Conservation (phyloP, 495 filamentous ascomycete species). For the Penicillium flavigenum region DNA sequence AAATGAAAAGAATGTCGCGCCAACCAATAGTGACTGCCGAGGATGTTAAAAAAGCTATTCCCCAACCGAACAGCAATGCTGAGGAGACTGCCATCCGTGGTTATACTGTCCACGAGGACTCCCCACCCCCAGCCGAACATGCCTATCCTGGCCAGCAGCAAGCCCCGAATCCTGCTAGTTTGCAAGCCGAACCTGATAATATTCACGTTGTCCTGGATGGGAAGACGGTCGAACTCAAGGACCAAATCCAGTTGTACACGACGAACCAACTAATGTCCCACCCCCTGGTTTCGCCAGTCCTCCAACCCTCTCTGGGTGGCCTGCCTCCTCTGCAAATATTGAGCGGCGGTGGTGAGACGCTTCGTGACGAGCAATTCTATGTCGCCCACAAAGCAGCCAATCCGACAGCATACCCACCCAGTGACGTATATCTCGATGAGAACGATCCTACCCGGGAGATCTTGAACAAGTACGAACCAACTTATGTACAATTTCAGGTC, state of each 20-base stretch:
- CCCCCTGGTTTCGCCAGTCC: conserved; percentile 82
- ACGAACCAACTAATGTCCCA: conserved; percentile 84
- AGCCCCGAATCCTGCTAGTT: conserved; percentile 20
- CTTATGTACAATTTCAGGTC: conserved; percentile 92
- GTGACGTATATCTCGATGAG: conserved; percentile 63
- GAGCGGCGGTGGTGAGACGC: conserved; percentile 81
- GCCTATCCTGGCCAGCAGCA: conserved; percentile 41
- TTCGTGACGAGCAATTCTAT: conserved; percentile 93
- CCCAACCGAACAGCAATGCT: conserved; percentile 21
- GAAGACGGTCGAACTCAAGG: conserved; percentile 72
- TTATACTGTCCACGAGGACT: conserved; percentile 38
- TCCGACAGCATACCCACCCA: conserved; percentile 69
- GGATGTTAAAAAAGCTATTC: conserved; percentile 20
- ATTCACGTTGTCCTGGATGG: conserved; percentile 65
- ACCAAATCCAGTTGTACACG: conserved; percentile 94
- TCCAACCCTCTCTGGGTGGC: conserved; percentile 84
- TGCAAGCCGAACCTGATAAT: conserved; percentile 41
- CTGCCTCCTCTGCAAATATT: conserved; percentile 84
- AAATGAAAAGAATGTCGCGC: conserved; percentile 38
- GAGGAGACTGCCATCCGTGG: conserved; percentile 43
- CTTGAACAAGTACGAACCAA: conserved; percentile 68
- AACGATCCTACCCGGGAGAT: conserved; percentile 53
- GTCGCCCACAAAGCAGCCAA: conserved; percentile 90
- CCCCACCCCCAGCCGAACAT: conserved; percentile 19
- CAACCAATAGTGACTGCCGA: conserved; percentile 36